Evolutionary conservation across 225 moss, liverwort and hornwort species (phyloP), one percentile per base, ranked within the genome.

Genomic region (Marchantia polymorpha): DNA sequence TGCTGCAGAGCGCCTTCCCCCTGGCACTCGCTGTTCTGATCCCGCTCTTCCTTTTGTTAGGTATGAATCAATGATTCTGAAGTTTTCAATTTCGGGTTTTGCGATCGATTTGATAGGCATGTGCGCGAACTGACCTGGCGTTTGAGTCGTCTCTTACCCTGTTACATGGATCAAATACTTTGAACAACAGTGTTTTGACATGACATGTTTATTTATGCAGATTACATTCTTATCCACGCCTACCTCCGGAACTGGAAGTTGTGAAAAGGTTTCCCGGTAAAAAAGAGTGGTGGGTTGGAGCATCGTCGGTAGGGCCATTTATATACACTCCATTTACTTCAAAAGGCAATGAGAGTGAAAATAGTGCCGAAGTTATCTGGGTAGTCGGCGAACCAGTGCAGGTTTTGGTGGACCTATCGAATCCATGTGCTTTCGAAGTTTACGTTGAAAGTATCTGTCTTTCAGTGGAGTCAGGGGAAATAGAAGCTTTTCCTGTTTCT

Each of bases 241-340:
- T 91, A 79, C 92, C 99, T 4, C 83, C 90, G 29, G 93, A 92
- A 63, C 90, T 95, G 86, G 99, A 99, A 81, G 91, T 99, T n/a
- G 92, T 99, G 1, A 99, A 94, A 79, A 88, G 91, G 77, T 89
- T 89, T 64, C 80, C 87, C 12, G 89, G 77, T 25, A 87, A 80
- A 71, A 92, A 93, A 60, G 93, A 95, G 51, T 99, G 99, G 99
- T 99, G 99, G 99, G 89, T 86, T 81, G 99, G 95, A 64, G 91
- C 90, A 46, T 83, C 92, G 79, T 78, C 99, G n/a, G 89, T 93
- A 22, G 99, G 99, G 19, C 99, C 99, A 29, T 99, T 99, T 30
- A 92, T 99, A 78, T 99, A 99, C 70, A 93, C 95, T 55, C 99
- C 99, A 52, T 96, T 91, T 46, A 86, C 91, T 52, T 89, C 91